Base-by-base conservation (phyloP, 768 basidiomycete species). In the Mycena maculata region DNA sequence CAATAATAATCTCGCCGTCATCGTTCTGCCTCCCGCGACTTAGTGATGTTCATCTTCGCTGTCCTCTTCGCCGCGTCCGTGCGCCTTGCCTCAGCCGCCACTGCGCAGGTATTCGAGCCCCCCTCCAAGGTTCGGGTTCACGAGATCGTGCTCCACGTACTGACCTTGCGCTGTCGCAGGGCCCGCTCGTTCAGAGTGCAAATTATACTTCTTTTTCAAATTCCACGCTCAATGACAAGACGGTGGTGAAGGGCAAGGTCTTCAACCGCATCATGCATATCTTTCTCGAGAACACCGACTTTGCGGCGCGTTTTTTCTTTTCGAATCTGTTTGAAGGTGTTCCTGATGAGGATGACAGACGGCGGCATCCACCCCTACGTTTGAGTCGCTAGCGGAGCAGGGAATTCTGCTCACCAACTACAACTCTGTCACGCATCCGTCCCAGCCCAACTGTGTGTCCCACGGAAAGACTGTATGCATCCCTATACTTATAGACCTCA, bases 221-320 rank as follows among this genome's bases (percentile, higher is more conserved):
- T 66, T 73, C 74, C 65, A 84, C 86, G 15, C 78, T 87, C 48
- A 64, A 77, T 38, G 82, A 82, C 67, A 23, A 71, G 1, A 72
- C 78, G 11, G 39, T 77, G 48, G 84, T 87, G 8, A 42, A 76
- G 1, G 86, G 87, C 45, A 76, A 77, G 60, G 77, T 75, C n/a
- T 87, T 85, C 65, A 80, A 85, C 68, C 79, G 85, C 12, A 80
- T 87, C 84, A 39, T 60, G 65, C 74, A 84, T 70, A 87, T 90
- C 57, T 89, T 86, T 85, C 78, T 91, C 38, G 89, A 90, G 73
- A 90, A 90, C 75, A 89, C 86, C 22, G 84, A 90, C 70, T 90
- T 78, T 64, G 73, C 68, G 12, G 71, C 70, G 60, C 79, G 76
- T 60, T n/a, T n/a, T n/a, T n/a, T n/a, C n/a, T 3, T 73, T 52